Conservation (phyloP, 2,329 filamentous ascomycete species). For the Dactylellina cionopaga region DNA sequence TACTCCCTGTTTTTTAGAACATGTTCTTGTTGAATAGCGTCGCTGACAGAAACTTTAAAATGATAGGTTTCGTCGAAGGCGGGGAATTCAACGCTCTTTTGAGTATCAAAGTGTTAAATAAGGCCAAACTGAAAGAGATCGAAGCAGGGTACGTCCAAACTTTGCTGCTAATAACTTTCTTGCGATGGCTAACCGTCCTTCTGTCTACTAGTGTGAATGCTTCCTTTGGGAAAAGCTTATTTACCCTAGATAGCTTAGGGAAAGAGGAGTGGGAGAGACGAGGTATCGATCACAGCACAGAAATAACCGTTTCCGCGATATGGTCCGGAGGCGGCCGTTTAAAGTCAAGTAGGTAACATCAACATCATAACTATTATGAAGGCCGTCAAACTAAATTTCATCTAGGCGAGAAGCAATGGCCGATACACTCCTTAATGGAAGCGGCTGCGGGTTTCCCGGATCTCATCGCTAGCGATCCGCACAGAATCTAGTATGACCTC, state of each 20-base stretch:
- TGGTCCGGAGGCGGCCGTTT: slow-evolving; percentile 57
- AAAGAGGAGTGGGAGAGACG: slow-evolving; percentile 46
- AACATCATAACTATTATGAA: neutral
- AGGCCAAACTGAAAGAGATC: slow-evolving; percentile 54
- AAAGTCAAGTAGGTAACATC: slow-evolving; percentile 51
- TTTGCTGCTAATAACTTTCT: too few species aligned
- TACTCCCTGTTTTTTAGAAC: neutral
- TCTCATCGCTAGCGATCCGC: slow-evolving; percentile 54
- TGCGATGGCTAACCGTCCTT: neutral
- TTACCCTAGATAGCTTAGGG: slow-evolving; percentile 42
- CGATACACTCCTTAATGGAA: slow-evolving; percentile 55
- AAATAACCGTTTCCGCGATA: slow-evolving; percentile 55
- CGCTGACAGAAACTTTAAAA: neutral
- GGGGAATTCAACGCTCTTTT: slow-evolving; percentile 58
- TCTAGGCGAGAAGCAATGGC: slow-evolving; percentile 55
- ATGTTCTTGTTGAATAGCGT: too few species aligned
- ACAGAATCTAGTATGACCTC: slow-evolving; percentile 54
- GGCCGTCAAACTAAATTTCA: neutral
- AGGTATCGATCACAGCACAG: slow-evolving; percentile 53
- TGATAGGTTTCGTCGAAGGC: slow-evolving; percentile 57
- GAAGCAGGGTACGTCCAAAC: slow-evolving; percentile 49
- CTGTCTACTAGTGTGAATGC: slow-evolving; percentile 31
- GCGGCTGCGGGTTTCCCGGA: slow-evolving; percentile 57
- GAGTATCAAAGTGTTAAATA: slow-evolving; percentile 55
- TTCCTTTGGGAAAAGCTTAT: slow-evolving; percentile 53